Evolutionary conservation across 495 filamentous ascomycete species (phyloP).

Genomic region (Lophiotrema nucula): DNA sequence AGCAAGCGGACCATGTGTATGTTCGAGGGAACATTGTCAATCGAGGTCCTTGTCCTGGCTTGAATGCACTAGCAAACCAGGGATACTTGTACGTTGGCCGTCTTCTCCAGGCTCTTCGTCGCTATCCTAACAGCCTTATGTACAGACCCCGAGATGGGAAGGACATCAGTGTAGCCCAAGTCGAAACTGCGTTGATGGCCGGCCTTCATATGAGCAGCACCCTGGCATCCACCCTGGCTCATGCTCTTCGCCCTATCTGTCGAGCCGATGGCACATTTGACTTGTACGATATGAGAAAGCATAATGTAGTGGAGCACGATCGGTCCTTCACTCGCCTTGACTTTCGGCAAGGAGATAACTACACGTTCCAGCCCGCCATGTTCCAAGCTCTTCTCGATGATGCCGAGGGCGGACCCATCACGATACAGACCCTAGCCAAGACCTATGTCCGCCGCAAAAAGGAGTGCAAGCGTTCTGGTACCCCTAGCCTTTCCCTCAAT

Average conservation of each 20-base stretch:
- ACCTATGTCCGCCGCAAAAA: slow-evolving; percentile 36
- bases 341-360: slow-evolving; percentile 41
- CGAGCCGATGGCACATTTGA: slow-evolving; percentile 41
- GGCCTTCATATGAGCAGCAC: slow-evolving; percentile 24
- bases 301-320: slow-evolving; percentile 46
- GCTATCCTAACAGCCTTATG: slow-evolving; percentile 9
- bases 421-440: slow-evolving; percentile 35
- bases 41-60: slow-evolving; percentile 34
- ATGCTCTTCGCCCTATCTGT: slow-evolving; percentile 31
- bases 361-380: slow-evolving; percentile 43
- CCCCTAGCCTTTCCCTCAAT: slow-evolving; percentile 10
- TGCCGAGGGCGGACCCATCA: slow-evolving; percentile 36
- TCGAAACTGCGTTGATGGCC: slow-evolving; percentile 39
- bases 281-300: slow-evolving; percentile 37
- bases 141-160: slow-evolving; percentile 43
- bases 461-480: slow-evolving; percentile 35
- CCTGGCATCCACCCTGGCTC: slow-evolving; percentile 34
- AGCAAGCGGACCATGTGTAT: slow-evolving; percentile 37
- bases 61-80: slow-evolving; percentile 37
- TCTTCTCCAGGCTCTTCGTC: neutral
- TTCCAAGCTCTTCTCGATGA: slow-evolving; percentile 39
- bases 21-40: slow-evolving; percentile 32
- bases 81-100: slow-evolving; percentile 30
- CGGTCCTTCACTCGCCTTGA: slow-evolving; percentile 42
- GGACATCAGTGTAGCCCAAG: slow-evolving; percentile 35